These are phyloP conservation scores for Plasmodium gallinaceum DNA, from an alignment of 169 alveolate species.

Conservation along the genomic window DNA sequence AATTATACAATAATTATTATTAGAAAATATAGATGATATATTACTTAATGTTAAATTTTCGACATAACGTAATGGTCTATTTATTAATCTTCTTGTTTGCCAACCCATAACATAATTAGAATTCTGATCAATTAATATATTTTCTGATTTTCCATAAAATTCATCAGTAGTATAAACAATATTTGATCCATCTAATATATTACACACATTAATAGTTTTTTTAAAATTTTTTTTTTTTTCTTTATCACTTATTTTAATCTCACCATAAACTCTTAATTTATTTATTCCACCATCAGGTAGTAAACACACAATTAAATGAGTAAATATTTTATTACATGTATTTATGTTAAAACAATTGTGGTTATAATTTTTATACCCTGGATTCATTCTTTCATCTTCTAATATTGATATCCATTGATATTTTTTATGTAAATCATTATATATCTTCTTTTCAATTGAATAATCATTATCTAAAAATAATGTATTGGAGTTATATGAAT, in stretches of 20 bases:
- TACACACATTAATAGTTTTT: constrained; percentile 60
- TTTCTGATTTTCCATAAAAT: constrained; percentile 72
- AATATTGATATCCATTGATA: constrained; percentile 76
- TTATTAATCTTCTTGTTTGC: constrained; percentile 75
- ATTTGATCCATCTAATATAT: constrained; percentile 71
- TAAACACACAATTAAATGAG: constrained; percentile 77
- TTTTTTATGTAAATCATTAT: constrained; percentile 65
- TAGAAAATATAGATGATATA: constrained; percentile 58
- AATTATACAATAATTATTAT: constrained; percentile 72
- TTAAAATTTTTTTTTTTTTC: constrained; percentile 57
- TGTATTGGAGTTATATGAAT: constrained; percentile 36
- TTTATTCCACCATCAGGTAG: constrained; percentile 83
- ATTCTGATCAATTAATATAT: constrained; percentile 67
- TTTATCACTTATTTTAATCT: constrained; percentile 64
- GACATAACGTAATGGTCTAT: constrained; percentile 68
- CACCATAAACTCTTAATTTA: constrained; percentile 81
- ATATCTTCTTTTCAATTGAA: constrained; percentile 62
- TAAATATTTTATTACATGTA: constrained; percentile 70
- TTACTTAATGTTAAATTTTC: constrained; percentile 67
- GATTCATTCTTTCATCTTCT: constrained; percentile 77
- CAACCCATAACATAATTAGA: constrained; percentile 73
- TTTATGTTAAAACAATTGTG: constrained; percentile 77
- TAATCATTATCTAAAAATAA: constrained; percentile 69
- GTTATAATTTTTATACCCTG: constrained; percentile 76
- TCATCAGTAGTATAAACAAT: constrained; percentile 77